Evolutionary conservation across 2,329 filamentous ascomycete species (phyloP), one percentile per base, ranked within the genome.

Genomic region (Xylaria multiplex): DNA sequence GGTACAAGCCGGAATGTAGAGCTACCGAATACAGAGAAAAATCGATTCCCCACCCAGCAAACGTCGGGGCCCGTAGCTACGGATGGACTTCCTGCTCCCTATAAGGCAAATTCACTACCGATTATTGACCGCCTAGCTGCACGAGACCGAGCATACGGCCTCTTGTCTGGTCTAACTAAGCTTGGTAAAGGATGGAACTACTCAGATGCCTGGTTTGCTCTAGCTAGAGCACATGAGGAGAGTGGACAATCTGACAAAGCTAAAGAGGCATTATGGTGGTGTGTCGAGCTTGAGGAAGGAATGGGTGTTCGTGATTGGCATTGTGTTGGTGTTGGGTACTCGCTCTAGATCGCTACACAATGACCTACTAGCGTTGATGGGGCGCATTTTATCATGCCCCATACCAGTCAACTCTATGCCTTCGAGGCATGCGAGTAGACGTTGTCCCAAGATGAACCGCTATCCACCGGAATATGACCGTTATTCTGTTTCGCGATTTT

Each of bases 221-320:
- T 99, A 40, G 92, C 93, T 0, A 85, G 93, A 69, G 93, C 93
- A 9, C 92, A 97, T 75, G 96, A 99, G 79, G 88, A 93, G 76
- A 92, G 92, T 64, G 92, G 91, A 0, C 92, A 97, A 81, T 79
- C 88, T 1, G 92, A 96, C 43, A 97, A 95, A 82, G 91, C 96
- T 14, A 96, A 94, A 81, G 91, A 96, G 72, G 93, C 94, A 52
- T 84, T 98, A 6, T 98, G 96, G 96, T 98, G 95, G 93, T 97
- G 94, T 73, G 92, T 99, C 13, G 93, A 97, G 79, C 83, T 99
- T 35, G 96, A 98, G 77, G 95, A 99, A 77, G 89, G 88, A 7
- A 88, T 88, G 70, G 93, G 91, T 0, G 86, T 97, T 54, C 88
- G 96, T 64, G 86, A 87, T 65, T 98, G 95, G 96, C 85, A 83